These are phyloP conservation scores for Monotropa hypopitys DNA, from an alignment of 179 eudicot species.

Conservation along the genomic window DNA sequence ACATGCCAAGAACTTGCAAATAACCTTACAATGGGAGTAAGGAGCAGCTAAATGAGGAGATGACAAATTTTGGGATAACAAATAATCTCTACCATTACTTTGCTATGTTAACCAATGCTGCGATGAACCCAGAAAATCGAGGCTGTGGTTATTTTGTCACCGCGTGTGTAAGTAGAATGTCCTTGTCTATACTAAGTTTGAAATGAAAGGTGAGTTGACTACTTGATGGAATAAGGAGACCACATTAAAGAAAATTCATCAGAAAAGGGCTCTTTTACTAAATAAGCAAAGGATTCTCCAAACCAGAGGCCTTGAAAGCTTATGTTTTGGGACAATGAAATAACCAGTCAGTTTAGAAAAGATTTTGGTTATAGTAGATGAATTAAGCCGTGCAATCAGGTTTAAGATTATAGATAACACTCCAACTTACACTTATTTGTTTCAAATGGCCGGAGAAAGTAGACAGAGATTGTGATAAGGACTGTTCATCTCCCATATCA, in stretches of 20 bases:
- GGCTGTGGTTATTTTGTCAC: not conserved
- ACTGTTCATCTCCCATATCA: slow-evolving; percentile 97
- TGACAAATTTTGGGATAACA: not conserved
- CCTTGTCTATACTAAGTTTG: not conserved
- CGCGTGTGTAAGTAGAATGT: not conserved
- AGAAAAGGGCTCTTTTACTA: not conserved
- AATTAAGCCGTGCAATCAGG: not conserved
- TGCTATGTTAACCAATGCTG: not conserved
- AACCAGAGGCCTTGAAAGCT: not conserved
- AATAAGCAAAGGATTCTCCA: not conserved
- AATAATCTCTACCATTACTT: not conserved
- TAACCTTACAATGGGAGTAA: not conserved
- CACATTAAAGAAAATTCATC: not conserved
- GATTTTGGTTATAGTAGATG: not conserved
- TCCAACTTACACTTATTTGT: slow-evolving; percentile 72
- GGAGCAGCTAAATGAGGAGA: not conserved
- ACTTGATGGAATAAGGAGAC: not conserved
- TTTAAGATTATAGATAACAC: not conserved
- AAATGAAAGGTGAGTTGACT: not conserved
- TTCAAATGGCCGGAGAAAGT: slow-evolving; percentile 96
- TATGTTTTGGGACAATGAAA: not conserved
- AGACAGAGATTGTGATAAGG: slow-evolving; percentile 85
- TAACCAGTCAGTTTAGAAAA: not conserved
- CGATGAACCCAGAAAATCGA: not conserved
- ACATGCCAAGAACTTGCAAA: not conserved